Conservation (phyloP, 2,329 filamentous ascomycete species). For the Penicillium paneum region DNA sequence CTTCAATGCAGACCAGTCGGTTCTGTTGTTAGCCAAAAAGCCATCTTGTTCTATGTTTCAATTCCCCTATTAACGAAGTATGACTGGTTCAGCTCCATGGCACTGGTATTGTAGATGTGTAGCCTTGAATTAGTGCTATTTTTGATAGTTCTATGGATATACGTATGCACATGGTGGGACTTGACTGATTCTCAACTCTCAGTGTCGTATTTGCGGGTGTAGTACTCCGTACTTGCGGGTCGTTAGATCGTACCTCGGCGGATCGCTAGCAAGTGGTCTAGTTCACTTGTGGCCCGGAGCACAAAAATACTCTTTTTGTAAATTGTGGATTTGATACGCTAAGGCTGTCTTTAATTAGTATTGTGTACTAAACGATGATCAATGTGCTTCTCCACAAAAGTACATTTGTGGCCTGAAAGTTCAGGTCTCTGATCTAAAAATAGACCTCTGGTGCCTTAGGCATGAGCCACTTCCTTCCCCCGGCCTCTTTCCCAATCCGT, state of each 20-base stretch:
- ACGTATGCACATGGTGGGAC: neutral
- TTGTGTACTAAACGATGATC: neutral
- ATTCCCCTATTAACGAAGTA: conserved; percentile 40
- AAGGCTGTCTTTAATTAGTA: neutral
- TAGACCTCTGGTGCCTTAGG: conserved; percentile 13
- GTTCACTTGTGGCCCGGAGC: neutral
- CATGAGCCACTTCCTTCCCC: conserved; percentile 4
- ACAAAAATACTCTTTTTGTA: neutral
- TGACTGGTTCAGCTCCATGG: conserved; percentile 31
- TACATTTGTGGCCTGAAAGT: neutral
- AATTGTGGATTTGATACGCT: neutral
- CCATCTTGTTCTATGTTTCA: conserved; percentile 32
- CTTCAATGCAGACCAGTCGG: conserved; percentile 38
- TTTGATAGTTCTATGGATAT: neutral
- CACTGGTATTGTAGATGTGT: conserved; percentile 13
- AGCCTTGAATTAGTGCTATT: neutral
- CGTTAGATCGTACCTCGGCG: neutral
- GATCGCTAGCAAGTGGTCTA: neutral
- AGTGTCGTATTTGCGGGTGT: too few species aligned
- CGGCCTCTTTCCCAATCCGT: conserved; percentile 25
- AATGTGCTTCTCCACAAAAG: conserved; percentile 8
- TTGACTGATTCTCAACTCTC: neutral
- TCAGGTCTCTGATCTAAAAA: neutral
- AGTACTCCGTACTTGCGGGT: neutral
- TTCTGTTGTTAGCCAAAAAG: conserved; percentile 41